Conservation (phyloP, 2,329 filamentous ascomycete species). For the Dactylellina drechsleri region DNA sequence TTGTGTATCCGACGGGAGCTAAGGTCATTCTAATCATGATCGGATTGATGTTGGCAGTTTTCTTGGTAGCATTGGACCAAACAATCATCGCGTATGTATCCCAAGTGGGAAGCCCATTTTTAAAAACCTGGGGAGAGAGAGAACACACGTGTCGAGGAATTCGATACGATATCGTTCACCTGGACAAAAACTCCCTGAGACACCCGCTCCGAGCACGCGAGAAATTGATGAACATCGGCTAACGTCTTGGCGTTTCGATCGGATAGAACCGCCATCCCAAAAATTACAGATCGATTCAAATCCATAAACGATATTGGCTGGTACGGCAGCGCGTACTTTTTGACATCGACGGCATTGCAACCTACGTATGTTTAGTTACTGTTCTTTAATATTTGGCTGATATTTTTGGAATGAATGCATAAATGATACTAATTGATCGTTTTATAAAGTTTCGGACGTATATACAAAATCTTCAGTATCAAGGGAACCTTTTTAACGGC, state of each 20-base stretch:
- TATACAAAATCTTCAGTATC: conserved; percentile 67
- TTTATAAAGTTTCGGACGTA: conserved; percentile 66
- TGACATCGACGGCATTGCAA: conserved; percentile 54
- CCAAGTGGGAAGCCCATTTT: background rate
- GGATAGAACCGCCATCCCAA: conserved; percentile 61
- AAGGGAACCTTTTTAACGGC: conserved; percentile 65
- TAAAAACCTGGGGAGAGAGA: background rate
- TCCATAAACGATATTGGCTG: conserved; percentile 59
- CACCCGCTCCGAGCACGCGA: conserved; percentile 22
- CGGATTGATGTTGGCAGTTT: conserved; percentile 49
- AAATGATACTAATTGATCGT: conserved; percentile 62
- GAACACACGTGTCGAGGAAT: background rate
- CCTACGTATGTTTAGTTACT: conserved; percentile 58
- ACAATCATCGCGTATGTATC: conserved; percentile 51
- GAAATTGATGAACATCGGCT: conserved; percentile 40
- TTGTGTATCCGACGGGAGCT: conserved; percentile 37
- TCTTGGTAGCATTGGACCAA: conserved; percentile 48
- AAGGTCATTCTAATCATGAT: conserved; percentile 38
- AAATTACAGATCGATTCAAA: conserved; percentile 62
- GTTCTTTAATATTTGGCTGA: conserved; percentile 60
- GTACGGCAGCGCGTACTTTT: conserved; percentile 59
- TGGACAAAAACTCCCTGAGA: background rate
- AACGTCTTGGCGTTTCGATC: conserved; percentile 33
- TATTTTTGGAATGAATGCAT: conserved; percentile 61
- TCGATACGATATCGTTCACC: background rate